Evolutionary conservation across 371 early-diverging fungal species (phyloP), one percentile per base, ranked within the genome.

Genomic region (Circinella umbellata): DNA sequence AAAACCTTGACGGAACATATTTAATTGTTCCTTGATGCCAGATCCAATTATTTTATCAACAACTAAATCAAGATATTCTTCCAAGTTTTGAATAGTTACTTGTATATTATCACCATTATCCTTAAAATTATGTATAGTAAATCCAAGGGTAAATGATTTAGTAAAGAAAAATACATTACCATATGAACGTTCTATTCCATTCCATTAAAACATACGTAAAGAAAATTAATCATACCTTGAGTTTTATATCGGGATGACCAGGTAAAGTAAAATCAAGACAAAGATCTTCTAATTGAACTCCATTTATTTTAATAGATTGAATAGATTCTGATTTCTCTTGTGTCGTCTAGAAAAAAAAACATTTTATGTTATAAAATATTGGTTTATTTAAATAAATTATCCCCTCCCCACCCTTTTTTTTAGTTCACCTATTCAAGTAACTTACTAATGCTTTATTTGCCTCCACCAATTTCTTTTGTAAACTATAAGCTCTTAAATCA

Each of bases 231-330:
- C n/a, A 61, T 78, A 86, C 84, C 78, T 84, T 84, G 60, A 92
- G 81, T 63, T 89, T 85, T 62, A 90, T 80, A 3, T 77, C 78
- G 17, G 84, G 78, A 79, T 92, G 88, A 8, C 95, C 96, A 10
- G 94, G 93, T 39, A 95, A 77, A 0, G 93, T 92, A 79, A 95
- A 95, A 73, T 94, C 95, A 7, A 97, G 84, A 38, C 87, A 83
- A 59, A 95, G 80, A 62, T 92, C 90, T 0, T 89, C 89, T 39
- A 92, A 67, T 4, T 64, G 67, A 15, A 79, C 76, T n/a, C 83
- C 88, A n/a, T 87, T 80, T n/a, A 91, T 62, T 18, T 78, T 63
- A 53, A 88, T 85, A 15, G 72, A 74, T 59, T 77, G 77, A 15
- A 87, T 68, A 4, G 79, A 80, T 7, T 46, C 61, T 37, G 72